These are phyloP conservation scores for Eucalyptus curtisii DNA, from an alignment of 345 rosid species.

Conservation along the genomic window DNA sequence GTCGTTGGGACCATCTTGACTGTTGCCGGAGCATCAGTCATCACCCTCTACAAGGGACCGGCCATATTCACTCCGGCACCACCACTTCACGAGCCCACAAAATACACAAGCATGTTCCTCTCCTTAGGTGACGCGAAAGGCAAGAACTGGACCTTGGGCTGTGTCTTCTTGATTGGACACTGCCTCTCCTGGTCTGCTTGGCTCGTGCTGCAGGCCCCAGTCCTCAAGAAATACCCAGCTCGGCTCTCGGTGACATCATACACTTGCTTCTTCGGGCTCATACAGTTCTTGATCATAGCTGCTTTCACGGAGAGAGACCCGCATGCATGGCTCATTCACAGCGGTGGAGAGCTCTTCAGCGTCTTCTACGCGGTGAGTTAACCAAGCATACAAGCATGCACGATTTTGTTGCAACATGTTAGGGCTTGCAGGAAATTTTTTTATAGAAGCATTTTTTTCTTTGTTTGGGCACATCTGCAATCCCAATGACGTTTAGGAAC, in stretches of 20 bases:
- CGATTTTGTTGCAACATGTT: neutral
- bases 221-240: slow-evolving; percentile 77
- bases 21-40: slow-evolving; percentile 89
- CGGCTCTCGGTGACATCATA: slow-evolving; percentile 59
- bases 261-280: slow-evolving; percentile 56
- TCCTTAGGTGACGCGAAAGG: slow-evolving; percentile 59
- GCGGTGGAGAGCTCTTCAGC: slow-evolving; percentile 34
- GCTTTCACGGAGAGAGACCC: slow-evolving; percentile 43
- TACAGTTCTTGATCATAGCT: slow-evolving; percentile 63
- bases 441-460: neutral
- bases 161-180: slow-evolving; percentile 57
- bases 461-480: neutral
- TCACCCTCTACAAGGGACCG: slow-evolving; percentile 90
- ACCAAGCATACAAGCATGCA: neutral
- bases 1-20: slow-evolving; percentile 63
- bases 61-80: slow-evolving; percentile 52
- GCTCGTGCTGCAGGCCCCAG: slow-evolving; percentile 70
- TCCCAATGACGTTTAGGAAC: neutral
- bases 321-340: slow-evolving; percentile 40
- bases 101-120: neutral
- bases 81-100: slow-evolving; percentile 17
- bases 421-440: neutral
- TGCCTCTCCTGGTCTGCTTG: slow-evolving; percentile 87
- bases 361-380: slow-evolving; percentile 51
- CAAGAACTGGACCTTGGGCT: slow-evolving; percentile 75